Evolutionary conservation across 1,284 basidiomycete species (phyloP).

Genomic region (Dichomitus squalens): DNA sequence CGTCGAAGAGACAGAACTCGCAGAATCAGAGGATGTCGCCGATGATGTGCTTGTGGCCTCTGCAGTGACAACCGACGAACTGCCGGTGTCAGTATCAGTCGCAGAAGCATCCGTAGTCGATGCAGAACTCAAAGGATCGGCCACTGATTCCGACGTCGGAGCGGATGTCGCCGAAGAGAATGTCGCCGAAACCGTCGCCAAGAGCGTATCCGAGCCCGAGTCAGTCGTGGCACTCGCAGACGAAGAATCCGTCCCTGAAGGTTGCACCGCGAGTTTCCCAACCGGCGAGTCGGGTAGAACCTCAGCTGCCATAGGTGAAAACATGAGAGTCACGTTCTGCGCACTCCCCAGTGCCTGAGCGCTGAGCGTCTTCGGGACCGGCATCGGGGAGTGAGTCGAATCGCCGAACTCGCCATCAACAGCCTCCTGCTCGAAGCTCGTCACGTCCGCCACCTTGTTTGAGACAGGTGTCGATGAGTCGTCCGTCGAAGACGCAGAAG

Average conservation of each 20-base stretch:
- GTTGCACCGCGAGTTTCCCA: neutral
- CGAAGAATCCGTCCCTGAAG: neutral
- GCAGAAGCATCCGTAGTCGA: constrained; percentile 14
- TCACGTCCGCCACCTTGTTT: constrained; percentile 22
- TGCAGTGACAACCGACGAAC: constrained; percentile 11
- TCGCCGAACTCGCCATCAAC: constrained; percentile 25
- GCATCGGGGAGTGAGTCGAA: constrained; percentile 23
- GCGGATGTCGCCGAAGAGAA: neutral
- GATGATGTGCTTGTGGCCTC: neutral
- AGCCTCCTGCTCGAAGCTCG: constrained; percentile 22
- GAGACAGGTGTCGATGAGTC: constrained; percentile 18
- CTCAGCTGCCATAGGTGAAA: constrained; percentile 40
- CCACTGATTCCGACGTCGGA: neutral
- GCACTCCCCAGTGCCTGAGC: constrained; percentile 24
- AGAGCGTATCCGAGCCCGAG: neutral
- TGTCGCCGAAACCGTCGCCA: neutral
- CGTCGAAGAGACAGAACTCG: neutral
- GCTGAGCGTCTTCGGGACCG: constrained; percentile 19
- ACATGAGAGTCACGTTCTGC: constrained; percentile 50
- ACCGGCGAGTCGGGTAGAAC: constrained; percentile 17
- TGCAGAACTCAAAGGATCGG: neutral
- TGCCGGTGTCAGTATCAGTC: constrained; percentile 10
- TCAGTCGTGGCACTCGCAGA: neutral
- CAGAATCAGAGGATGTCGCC: neutral
- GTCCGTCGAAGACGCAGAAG: constrained; percentile 4